phyloP scores from a whole-genome alignment of 768 basidiomycete genomes.

The Leccinum pellstonianum region DNA sequence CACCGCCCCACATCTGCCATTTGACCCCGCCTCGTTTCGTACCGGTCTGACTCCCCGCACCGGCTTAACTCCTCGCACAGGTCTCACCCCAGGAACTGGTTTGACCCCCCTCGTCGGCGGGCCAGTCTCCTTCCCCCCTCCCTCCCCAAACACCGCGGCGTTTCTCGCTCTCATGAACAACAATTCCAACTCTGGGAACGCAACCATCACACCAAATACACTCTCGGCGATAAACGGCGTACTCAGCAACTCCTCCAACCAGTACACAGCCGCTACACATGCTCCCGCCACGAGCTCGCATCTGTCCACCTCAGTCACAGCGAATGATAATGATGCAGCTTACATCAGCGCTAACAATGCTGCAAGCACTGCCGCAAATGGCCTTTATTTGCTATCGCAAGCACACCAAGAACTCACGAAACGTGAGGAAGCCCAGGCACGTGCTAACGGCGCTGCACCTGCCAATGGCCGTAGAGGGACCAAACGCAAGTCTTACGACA shows the following conservation, averaged over 20 bases:
- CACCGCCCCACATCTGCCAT: slow-evolving; percentile 41
- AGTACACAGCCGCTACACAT: slow-evolving; percentile 31
- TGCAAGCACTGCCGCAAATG: slow-evolving; percentile 78
- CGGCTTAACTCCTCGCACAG: slow-evolving; percentile 83
- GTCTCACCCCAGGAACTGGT: slow-evolving; percentile 73
- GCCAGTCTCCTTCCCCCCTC: slow-evolving; percentile 74
- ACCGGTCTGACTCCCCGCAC: slow-evolving; percentile 87
- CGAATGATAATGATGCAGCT: slow-evolving; percentile 31
- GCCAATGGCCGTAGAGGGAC: slow-evolving; percentile 47
- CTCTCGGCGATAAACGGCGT: slow-evolving; percentile 68
- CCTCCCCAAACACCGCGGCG: slow-evolving; percentile 86
- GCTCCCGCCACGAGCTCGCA: slow-evolving; percentile 36
- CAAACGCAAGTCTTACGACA: slow-evolving; percentile 69
- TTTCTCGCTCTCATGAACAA: slow-evolving; percentile 89
- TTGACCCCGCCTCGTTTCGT: slow-evolving; percentile 72
- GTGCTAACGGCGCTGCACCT: slow-evolving; percentile 44
- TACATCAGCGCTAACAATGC: slow-evolving; percentile 53
- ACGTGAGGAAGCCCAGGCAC: slow-evolving; percentile 81
- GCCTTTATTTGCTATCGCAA: slow-evolving; percentile 89
- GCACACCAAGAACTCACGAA: slow-evolving; percentile 96
- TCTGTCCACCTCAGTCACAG: slow-evolving; percentile 36
- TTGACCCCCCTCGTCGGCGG: slow-evolving; percentile 80
- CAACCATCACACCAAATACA: slow-evolving; percentile 62
- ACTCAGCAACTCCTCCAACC: slow-evolving; percentile 43
- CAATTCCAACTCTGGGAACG: slow-evolving; percentile 33